These are phyloP conservation scores for Lotus japonicus DNA, from an alignment of 306 rosid species.

Conservation along the genomic window DNA sequence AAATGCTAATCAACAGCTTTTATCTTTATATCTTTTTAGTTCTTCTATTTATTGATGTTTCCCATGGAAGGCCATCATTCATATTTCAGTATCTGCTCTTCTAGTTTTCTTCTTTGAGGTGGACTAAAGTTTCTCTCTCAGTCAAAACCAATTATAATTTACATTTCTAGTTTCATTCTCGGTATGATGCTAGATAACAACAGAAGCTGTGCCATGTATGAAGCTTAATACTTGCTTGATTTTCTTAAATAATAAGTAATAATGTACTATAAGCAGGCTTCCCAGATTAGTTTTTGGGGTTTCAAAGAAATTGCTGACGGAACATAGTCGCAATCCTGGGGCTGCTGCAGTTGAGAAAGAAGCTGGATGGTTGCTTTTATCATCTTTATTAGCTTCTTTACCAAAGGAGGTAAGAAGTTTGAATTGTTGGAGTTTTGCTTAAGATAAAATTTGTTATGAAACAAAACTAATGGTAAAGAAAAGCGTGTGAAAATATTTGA, in stretches of 20 bases:
- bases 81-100: slow-evolving; percentile 7
- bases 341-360: slow-evolving; percentile 78
- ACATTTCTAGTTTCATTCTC: not conserved
- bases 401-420: slow-evolving; percentile 69
- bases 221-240: slow-evolving; percentile 10
- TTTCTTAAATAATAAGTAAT: no score
- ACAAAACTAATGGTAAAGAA: not conserved
- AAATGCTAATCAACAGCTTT: not conserved
- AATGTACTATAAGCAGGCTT: no score
- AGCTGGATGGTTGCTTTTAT: slow-evolving; percentile 96
- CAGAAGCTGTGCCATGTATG: not conserved
- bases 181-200: not conserved
- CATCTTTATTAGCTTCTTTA: slow-evolving; percentile 82
- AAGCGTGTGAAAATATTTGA: slow-evolving; percentile 9
- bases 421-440: not conserved
- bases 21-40: slow-evolving; percentile 2
- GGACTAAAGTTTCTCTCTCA: not conserved
- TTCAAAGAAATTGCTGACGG: slow-evolving; percentile 79
- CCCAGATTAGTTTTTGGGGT: slow-evolving; percentile 82
- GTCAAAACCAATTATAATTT: not conserved
- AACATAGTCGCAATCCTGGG: slow-evolving; percentile 63
- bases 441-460: not conserved
- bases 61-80: slow-evolving; percentile 1
- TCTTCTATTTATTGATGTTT: not conserved
- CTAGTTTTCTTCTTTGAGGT: slow-evolving; percentile 8